Base-by-base conservation (phyloP, 2,329 filamentous ascomycete species). In the Colletotrichum kahawae region DNA sequence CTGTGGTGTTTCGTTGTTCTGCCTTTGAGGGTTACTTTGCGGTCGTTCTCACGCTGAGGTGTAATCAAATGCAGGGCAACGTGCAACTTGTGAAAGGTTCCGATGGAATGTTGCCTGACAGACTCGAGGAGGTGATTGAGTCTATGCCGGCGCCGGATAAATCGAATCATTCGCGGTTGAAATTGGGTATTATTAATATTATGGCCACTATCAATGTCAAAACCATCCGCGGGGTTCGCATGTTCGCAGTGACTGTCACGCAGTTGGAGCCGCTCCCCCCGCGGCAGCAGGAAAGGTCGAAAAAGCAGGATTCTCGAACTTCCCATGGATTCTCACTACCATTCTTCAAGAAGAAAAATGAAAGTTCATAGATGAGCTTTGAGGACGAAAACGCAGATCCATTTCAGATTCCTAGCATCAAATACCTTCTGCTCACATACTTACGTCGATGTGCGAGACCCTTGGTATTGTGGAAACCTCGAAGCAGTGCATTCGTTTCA, bases 111-210 rank as follows among this genome's bases (percentile, higher is more conserved):
- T 3, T 43, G 36, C 36, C 36, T 6, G 36, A n/a, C 4, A 43
- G 36, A 3, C 36, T 43, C 2, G 36, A 43, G 36, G 36, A 43
- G 0, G 36, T 43, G 36, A 43, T 43, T 43, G 36, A 2, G 4
- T 43, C 16, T 43, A 16, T 43, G 36, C 36, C 36, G 4, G 36
- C 0, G 36, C 36, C 36, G 36, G 4, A 43, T 1, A 43, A 43
- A 1, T 5, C 36, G 36, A 43, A 43, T 10, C 4, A 43, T n/a
- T 5, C 36, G 4, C 4, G 4, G 10, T 43, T 43, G 36, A 2
- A 1, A 0, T n/a, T 3, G 3, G 36, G 36, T 6, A 43, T 43
- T n/a, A n/a, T n/a, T n/a, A n/a, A n/a, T n/a, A n/a, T n/a, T 2
- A 5, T 43, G 36, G 36, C 36, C 4, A 43, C 36, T 43, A 43